phyloP scores from a whole-genome alignment of 2,329 filamentous ascomycete genomes.

The Colletotrichum sp. region DNA sequence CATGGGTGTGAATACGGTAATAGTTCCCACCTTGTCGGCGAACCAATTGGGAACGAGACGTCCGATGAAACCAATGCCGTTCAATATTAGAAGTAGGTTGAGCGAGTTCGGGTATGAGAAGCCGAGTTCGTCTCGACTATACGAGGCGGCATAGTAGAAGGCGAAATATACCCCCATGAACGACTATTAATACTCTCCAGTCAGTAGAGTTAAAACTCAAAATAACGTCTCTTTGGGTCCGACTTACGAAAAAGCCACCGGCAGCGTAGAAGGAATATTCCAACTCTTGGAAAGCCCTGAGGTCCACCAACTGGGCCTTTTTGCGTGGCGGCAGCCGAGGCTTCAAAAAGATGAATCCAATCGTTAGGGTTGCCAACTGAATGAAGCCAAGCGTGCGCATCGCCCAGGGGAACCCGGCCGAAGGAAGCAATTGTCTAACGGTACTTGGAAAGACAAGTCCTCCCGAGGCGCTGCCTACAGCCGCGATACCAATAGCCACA shows the following conservation, averaged over 20 bases:
- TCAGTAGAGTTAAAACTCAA: neutral
- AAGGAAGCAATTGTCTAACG: constrained; percentile 40
- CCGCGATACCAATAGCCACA: constrained; percentile 64
- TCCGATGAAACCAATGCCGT: constrained; percentile 64
- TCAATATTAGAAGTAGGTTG: constrained; percentile 69
- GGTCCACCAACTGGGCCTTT: constrained; percentile 47
- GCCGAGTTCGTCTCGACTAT: constrained; percentile 45
- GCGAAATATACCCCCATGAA: constrained; percentile 62
- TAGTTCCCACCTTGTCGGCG: constrained; percentile 61
- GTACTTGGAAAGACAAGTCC: constrained; percentile 55
- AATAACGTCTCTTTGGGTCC: neutral
- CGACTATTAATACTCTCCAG: constrained; percentile 31
- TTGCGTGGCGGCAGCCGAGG: constrained; percentile 44
- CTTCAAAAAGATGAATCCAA: constrained; percentile 41
- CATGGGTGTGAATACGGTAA: constrained; percentile 65
- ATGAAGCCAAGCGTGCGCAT: constrained; percentile 53
- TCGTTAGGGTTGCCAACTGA: constrained; percentile 42
- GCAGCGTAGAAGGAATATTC: constrained; percentile 12
- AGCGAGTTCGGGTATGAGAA: constrained; percentile 57
- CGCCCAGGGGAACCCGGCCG: constrained; percentile 62
- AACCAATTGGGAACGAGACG: constrained; percentile 63
- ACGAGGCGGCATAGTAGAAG: constrained; percentile 64
- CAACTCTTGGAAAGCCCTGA: constrained; percentile 44
- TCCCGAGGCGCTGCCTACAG: constrained; percentile 61
- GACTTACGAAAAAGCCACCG: constrained; percentile 13